Evolutionary conservation across 225 moss, liverwort and hornwort genomes (phyloP), one percentile per base, ranked within the genome.

Genomic region (Ulota crispa): DNA sequence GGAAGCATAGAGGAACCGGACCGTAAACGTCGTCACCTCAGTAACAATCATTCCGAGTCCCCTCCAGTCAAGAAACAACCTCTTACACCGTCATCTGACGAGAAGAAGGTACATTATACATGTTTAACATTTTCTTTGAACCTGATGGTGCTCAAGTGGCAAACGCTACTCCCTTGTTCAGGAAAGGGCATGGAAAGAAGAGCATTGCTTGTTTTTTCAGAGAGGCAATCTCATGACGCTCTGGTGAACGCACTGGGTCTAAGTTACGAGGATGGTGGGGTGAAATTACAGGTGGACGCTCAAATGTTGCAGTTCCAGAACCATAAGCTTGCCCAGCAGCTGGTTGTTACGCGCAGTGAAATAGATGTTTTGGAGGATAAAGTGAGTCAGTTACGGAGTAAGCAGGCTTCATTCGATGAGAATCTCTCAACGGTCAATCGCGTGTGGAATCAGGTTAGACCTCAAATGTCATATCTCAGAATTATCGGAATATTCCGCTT

Each of bases 1-100:
- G 98, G 95, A 90, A 98, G 98, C 86, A 98, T 94, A 47, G 98
- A 98, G 84, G 98, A 95, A 91, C 93, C 98, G 77, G 98, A 98
- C 81, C 93, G 95, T 82, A 98, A 98, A 90, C 89, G 98, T 87
- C 98, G 95, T 84, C 95, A 95, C 89, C 90, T 94, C 71, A 95
- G 90, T 85, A 93, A 98, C 86, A 93, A 92, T 85, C 86, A 88
- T 85, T 83, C 86, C 23, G 91, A 87, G 64, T 94, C 98, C 79
- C 98, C 98, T 39, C 93, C 93, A 76, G 90, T 90, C 88, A 98
- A 93, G 88, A 94, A 88, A 76, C 95, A 95, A 70, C 89, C 91
- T 73, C 85, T 92, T 84, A 94, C 89, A 81, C 98, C 91, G 70
- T 89, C 93, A 62, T 91, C 93, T 79, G 95, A 98, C 55, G 98